Conservation (phyloP, 2,329 filamentous ascomycete species). For the Calonectria ilicicola region DNA sequence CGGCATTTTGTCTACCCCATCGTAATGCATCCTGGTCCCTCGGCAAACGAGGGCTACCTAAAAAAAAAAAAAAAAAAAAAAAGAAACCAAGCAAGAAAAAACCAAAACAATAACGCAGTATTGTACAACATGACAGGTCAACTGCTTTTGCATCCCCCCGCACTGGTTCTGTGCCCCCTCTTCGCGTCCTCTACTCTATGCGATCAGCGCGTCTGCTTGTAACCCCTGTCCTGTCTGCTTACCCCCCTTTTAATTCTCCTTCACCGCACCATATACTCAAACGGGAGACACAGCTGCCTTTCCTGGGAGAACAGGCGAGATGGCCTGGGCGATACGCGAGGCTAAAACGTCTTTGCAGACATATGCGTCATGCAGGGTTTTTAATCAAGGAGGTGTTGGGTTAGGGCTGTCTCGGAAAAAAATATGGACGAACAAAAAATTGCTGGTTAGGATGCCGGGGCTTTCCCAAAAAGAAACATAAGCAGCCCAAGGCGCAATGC, state of each 20-base stretch:
- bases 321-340: slow-evolving; percentile 8
- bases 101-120: slow-evolving; percentile 24
- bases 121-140: slow-evolving; percentile 40
- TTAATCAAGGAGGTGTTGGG: slow-evolving; percentile 29
- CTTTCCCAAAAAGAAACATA: slow-evolving; percentile 6
- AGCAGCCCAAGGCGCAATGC: slow-evolving; percentile 13
- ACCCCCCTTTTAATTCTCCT: slow-evolving; percentile 5
- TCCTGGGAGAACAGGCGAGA: slow-evolving; percentile 1
- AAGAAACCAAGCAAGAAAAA: slow-evolving; percentile 16
- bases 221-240: slow-evolving; percentile 9
- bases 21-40: slow-evolving; percentile 28
- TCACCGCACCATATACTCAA: background rate
- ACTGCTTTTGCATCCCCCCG: slow-evolving; percentile 25
- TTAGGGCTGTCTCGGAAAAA: slow-evolving; percentile 18
- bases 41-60: slow-evolving; percentile 17
- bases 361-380: slow-evolving; percentile 32
- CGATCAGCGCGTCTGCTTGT: slow-evolving; percentile 30
- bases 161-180: slow-evolving; percentile 26
- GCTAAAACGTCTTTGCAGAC: slow-evolving; percentile 17
- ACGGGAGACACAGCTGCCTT: background rate
- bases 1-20: slow-evolving; percentile 27
- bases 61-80: slow-evolving; percentile 14
- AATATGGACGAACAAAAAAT: background rate
- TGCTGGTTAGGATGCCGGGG: background rate
- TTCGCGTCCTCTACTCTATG: slow-evolving; percentile 29